Evolutionary conservation across 2,329 filamentous ascomycete genomes (phyloP).

Genomic region (Incumbomyces lentus): DNA sequence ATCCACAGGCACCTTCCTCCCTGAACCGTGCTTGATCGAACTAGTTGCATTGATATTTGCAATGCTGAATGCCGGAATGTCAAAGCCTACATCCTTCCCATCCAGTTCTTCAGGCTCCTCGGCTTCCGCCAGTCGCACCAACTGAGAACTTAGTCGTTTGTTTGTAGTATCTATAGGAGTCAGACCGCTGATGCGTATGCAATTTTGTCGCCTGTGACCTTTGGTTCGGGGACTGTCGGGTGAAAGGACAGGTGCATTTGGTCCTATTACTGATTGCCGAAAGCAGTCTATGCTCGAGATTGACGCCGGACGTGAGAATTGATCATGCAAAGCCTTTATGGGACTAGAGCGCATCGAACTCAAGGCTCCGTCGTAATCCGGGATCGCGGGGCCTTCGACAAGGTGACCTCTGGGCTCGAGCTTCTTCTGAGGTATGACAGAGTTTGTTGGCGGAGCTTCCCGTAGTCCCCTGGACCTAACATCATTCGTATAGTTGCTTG

Average conservation of each 20-base stretch:
- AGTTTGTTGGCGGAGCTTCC: background rate
- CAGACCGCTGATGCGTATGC: slow-evolving; percentile 27
- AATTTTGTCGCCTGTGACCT: slow-evolving; percentile 34
- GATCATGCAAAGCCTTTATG: background rate
- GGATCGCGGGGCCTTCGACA: too few species aligned
- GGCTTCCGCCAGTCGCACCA: slow-evolving; percentile 27
- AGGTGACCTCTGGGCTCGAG: background rate
- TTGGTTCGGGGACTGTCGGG: slow-evolving; percentile 17
- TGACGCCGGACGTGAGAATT: slow-evolving; percentile 12
- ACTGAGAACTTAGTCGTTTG: slow-evolving; percentile 22
- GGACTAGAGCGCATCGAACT: background rate
- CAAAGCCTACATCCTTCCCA: slow-evolving; percentile 18
- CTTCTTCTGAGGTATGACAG: background rate
- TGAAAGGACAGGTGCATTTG: slow-evolving; percentile 9
- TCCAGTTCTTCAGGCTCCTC: slow-evolving; percentile 25
- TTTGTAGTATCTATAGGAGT: slow-evolving; percentile 27
- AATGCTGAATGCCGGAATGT: slow-evolving; percentile 10
- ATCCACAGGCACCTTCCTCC: background rate
- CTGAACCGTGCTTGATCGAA: background rate
- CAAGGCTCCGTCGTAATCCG: background rate
- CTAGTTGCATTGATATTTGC: background rate
- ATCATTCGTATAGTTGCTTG: slow-evolving; percentile 13
- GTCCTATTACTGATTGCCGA: slow-evolving; percentile 5
- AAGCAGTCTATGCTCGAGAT: slow-evolving; percentile 17
- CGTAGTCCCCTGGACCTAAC: background rate